These are phyloP conservation scores for Fusarium cicatricum DNA, from an alignment of 2,329 filamentous ascomycete species.

Conservation along the genomic window DNA sequence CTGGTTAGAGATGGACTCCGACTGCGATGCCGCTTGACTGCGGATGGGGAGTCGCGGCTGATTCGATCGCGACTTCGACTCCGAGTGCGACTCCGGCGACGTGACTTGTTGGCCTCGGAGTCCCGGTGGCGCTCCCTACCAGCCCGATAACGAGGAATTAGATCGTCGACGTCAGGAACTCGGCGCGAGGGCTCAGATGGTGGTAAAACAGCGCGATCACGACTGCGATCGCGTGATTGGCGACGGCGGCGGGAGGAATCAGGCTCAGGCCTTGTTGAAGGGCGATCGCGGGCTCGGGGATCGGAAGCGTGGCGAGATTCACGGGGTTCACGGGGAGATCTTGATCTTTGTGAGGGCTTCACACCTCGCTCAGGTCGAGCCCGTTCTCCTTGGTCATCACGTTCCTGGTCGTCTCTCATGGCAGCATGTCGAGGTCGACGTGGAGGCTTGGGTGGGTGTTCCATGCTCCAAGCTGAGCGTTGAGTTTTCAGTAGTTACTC, in stretches of 20 bases:
- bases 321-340: conserved; percentile 43
- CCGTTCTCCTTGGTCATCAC: conserved; percentile 49
- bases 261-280: conserved; percentile 45
- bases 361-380: conserved; percentile 48
- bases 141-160: conserved; percentile 51
- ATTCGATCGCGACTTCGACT: conserved; percentile 43
- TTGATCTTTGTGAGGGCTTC: conserved; percentile 44
- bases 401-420: conserved; percentile 52
- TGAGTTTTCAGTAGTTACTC: conserved; percentile 51
- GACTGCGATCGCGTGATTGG: conserved; percentile 50
- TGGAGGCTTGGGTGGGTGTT: conserved; percentile 45
- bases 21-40: conserved; percentile 54
- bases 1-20: conserved; percentile 51
- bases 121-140: conserved; percentile 44
- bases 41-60: conserved; percentile 48
- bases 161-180: conserved; percentile 45
- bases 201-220: conserved; percentile 43
- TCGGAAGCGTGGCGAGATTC: conserved; percentile 44
- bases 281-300: conserved; percentile 44
- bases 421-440: conserved; percentile 51
- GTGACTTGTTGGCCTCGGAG: conserved; percentile 43
- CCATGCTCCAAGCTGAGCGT: conserved; percentile 43
- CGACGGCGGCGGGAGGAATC: conserved; percentile 48
- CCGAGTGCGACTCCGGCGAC: conserved; percentile 48
- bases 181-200: conserved; percentile 41